phyloP scores from a whole-genome alignment of 306 rosid genomes.

The Notholithocarpus densiflorus region DNA sequence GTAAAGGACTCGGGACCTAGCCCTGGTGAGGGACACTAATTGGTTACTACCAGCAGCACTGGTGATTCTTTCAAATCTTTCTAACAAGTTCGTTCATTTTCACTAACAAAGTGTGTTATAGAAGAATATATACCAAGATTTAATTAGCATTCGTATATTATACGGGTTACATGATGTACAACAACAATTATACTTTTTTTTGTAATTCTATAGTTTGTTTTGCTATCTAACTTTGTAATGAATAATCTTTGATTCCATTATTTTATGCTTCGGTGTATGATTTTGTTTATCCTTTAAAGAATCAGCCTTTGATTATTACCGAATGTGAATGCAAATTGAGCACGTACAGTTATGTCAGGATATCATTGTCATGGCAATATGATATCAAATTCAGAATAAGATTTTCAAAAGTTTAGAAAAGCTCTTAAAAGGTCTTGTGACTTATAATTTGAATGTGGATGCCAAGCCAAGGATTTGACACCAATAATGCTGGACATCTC shows the following conservation, averaged over 20 bases:
- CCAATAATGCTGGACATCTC: too few species aligned
- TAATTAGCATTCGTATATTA: neutral
- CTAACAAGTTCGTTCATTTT: neutral
- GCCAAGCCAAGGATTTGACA: too few species aligned
- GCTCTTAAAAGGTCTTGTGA: too few species aligned
- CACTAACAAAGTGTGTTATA: neutral
- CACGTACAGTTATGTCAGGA: neutral
- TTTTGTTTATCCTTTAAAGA: neutral
- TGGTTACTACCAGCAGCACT: neutral
- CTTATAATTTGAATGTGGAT: too few species aligned
- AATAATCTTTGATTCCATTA: neutral
- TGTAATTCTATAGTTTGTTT: neutral
- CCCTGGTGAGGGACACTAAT: constrained; percentile 26
- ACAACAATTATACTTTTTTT: neutral
- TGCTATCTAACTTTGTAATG: neutral
- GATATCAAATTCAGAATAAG: too few species aligned
- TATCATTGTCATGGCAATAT: too few species aligned
- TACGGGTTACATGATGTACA: neutral
- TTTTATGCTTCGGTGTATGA: neutral
- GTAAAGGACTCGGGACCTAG: constrained; percentile 29
- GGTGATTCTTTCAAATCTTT: neutral
- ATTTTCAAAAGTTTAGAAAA: too few species aligned
- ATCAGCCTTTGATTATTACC: neutral
- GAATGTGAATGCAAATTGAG: too few species aligned
- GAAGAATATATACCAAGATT: neutral